Percentiles rank a stretch among this genome's conserved stretches.
Conservation (phyloP, 2,329 filamentous ascomycete species). For the Venturia pyrina region DNA sequence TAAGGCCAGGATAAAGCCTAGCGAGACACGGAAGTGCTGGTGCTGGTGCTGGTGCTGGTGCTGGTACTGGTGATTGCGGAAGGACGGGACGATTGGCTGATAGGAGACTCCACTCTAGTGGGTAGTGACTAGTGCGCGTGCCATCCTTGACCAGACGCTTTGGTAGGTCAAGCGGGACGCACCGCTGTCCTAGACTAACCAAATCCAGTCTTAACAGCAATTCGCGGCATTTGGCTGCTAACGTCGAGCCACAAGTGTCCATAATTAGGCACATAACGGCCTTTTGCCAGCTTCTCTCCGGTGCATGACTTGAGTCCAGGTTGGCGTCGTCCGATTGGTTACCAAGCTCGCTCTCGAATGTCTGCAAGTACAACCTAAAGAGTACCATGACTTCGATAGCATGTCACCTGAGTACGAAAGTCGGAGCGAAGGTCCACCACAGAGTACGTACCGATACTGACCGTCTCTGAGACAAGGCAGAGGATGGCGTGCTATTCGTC, state of each 20-base stretch:
- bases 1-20: neutral
- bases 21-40: conserved; percentile 1
- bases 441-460: neutral
- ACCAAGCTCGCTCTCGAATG: neutral
- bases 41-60: too few species aligned
- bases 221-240: neutral
- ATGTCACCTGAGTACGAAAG: neutral
- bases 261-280: neutral
- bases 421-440: neutral
- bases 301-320: neutral
- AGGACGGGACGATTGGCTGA: conserved; percentile 5
- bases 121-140: neutral
- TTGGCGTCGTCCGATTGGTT: conserved; percentile 7
- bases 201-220: neutral
- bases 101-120: neutral
- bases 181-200: neutral
- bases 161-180: conserved; percentile 1
- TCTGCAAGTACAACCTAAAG: conserved; percentile 3
- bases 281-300: neutral
- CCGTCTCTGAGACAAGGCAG: neutral
- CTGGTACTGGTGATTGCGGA: neutral
- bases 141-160: neutral
- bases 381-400: neutral
- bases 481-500: neutral
- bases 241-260: neutral